Conservation (phyloP, 768 basidiomycete species). For the Xerocomellus amylosporus region DNA sequence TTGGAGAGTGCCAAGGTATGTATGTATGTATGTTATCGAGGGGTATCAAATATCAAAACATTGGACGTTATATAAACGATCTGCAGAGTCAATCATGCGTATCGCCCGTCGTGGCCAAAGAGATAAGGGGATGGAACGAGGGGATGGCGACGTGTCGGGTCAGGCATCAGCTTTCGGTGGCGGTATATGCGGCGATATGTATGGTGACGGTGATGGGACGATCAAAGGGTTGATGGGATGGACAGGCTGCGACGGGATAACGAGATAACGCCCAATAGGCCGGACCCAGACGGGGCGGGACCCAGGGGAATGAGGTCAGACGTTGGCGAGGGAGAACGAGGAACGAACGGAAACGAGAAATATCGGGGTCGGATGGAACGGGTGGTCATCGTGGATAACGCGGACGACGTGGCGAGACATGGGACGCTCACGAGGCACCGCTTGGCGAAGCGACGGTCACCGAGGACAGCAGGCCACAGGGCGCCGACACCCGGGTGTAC, state of each 20-base stretch:
- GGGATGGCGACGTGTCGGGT: neutral
- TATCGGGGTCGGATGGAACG: neutral
- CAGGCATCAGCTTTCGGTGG: neutral
- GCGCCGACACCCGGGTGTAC: neutral
- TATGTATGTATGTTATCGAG: too few relatives aligned
- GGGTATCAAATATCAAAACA: neutral
- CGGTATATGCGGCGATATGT: neutral
- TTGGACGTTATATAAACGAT: neutral
- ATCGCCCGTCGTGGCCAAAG: neutral
- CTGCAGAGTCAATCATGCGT: neutral
- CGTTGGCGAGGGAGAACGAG: neutral
- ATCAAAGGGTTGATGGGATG: constrained; percentile 8
- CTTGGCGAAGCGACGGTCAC: neutral
- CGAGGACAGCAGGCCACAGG: neutral
- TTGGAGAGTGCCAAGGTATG: neutral
- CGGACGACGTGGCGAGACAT: neutral
- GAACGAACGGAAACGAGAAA: neutral
- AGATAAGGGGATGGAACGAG: neutral
- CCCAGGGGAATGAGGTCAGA: too few relatives aligned
- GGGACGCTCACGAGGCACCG: neutral
- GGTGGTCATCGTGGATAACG: neutral
- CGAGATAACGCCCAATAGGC: constrained; percentile 4
- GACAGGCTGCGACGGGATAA: neutral
- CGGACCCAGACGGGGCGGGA: neutral
- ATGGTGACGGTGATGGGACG: neutral